Base-by-base conservation (phyloP, 352 stramenopile species). In the Phytophthora rubi region DNA sequence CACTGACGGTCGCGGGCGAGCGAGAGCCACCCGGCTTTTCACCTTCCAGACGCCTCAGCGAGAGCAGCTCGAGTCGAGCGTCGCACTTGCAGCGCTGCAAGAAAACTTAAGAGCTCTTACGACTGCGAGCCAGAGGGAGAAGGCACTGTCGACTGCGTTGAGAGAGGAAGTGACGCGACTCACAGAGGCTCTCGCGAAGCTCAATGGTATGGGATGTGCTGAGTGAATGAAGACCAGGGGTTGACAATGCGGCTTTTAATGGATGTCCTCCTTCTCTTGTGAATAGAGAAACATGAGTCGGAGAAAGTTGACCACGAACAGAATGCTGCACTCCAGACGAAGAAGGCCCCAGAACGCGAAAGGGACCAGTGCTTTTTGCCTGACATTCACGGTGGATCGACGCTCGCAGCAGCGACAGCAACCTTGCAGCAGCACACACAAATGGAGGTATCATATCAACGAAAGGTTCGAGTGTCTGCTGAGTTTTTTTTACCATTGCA, bases 381-480 rank as follows among this genome's bases (percentile, higher is more conserved):
- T 1, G 70, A 83, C 49, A 90, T 90, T 42, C 72, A 80, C 21
- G 60, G 45, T 0, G 47, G 62, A 26, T 68, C 69, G 0, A 66
- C 66, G 1, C 47, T 76, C 0, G 66, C 68, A 26, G 55, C 70
- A 15, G 64, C 74, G 4, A 71, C 81, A 1, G 70, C 71, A n/a
- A 76, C 77, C 13, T 53, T 93, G 6, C 85, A 93, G 54, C 77
- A 93, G 48, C 79, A 91, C n/a, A 78, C 83, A 3, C 83, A 93
- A 53, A 68, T 93, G 28, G 83, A 91, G 53, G 69, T 90, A 33
- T 81, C 82, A 7, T 88, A 90, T 37, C 81, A 93, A 59, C 76
- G 85, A 26, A 86, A 88, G 73, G 85, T 93, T 28, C 18, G 67
- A 35, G 23, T 13, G 12, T 12, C 42, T 45, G 18, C 12, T 44